phyloP scores from a whole-genome alignment of 805 yeast species.

The Pichia occidentalis region DNA sequence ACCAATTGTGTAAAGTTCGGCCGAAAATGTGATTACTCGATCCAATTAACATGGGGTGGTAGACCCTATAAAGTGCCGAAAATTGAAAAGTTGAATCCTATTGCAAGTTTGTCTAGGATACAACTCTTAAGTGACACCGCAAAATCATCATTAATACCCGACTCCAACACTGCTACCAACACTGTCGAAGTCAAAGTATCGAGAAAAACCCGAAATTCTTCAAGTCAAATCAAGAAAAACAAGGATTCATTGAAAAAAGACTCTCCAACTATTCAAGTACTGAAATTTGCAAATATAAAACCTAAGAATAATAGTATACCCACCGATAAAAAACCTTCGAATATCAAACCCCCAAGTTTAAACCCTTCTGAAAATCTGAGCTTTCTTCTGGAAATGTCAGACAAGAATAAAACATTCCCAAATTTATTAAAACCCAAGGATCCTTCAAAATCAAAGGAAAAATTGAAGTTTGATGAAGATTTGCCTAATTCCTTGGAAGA shows the following conservation, averaged over 20 bases:
- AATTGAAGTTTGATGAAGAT: no score
- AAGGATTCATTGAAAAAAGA: no score
- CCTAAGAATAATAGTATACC: background rate
- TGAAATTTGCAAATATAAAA: no score
- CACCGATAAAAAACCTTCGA: no score
- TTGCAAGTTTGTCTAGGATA: slow-evolving; percentile 22
- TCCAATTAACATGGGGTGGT: slow-evolving; percentile 70
- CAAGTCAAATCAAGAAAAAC: no score
- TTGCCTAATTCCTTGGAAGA: background rate
- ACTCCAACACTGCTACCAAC: no score
- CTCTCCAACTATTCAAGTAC: no score
- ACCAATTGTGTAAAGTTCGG: slow-evolving; percentile 44
- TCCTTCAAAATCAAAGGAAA: background rate
- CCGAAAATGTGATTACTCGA: slow-evolving; percentile 52
- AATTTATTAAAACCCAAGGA: background rate
- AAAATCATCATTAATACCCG: no score
- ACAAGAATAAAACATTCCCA: no score
- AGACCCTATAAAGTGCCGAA: slow-evolving; percentile 48
- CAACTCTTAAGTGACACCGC: no score
- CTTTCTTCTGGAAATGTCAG: slow-evolving; percentile 12
- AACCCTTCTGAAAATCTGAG: slow-evolving; percentile 16
- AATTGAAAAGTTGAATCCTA: slow-evolving; percentile 28
- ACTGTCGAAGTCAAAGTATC: no score
- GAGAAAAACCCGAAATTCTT: no score
- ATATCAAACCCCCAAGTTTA: slow-evolving; percentile 4